Base-by-base conservation (phyloP, 257 asterid genomes). In the Salvia hispanica region DNA sequence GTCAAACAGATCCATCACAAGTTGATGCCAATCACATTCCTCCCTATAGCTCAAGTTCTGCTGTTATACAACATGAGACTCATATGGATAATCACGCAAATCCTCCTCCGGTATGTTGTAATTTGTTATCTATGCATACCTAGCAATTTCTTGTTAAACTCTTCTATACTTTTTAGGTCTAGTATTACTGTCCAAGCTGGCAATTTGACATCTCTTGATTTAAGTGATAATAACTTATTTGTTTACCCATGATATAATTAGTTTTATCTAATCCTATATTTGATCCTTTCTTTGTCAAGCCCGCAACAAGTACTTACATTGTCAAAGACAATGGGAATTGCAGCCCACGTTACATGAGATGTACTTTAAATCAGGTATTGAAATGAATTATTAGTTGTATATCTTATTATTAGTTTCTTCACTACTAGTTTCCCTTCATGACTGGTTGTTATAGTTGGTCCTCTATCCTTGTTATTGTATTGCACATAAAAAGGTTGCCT, bases 261-360 rank as follows among this genome's bases (percentile, higher is more conserved):
- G 34, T 44, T 68, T 31, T 58, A 50, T 50, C 70, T 76, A 15
- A 72, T 78, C 52, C 11, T 39, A 54, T 39, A 0, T 51, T 70
- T 65, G 50, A 42, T 47, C 64, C 60, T 65, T 37, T 55, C 53
- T 67, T 78, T 69, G 52, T 70, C 80, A 74, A 92, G 98, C 96
- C 98, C 58, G 94, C 98, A 66, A 89, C 95, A 64, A 85, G 90
- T 72, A 88, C 86, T 67, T 89, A 87, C 78, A 84, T 89, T 58
- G 91, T 92, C 70, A 82, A 77, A 71, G 99, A 93, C 78, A 81
- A 89, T 47, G 97, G 99, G 69, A 93, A 90, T 78, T 90, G 99
- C 87, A 93, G 99, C 76, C 97, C 99, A 53, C 97, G 99, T 62
- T 88, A 84, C 88, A 85, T 93, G 81, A 84, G 99, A 74, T 93